Percentiles rank a stretch among this genome's conserved stretches.
phyloP scores from a whole-genome alignment of 257 asterid genomes.

The Capsicum pubescens region DNA sequence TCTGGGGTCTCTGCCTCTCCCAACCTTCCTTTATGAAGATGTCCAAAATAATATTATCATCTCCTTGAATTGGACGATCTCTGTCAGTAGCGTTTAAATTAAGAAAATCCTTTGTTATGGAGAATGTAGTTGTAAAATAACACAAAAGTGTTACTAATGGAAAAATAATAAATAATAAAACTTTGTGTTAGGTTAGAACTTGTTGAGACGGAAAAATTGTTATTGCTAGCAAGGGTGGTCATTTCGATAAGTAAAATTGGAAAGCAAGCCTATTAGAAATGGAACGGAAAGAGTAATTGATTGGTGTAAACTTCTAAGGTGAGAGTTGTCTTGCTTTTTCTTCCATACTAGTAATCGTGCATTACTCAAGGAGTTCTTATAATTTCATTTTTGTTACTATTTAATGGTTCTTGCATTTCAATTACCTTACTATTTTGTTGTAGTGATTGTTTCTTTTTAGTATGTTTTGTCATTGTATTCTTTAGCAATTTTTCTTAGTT shows the following conservation, averaged over 20 bases:
- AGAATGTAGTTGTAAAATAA: background rate
- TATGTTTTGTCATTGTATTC: too few relatives aligned
- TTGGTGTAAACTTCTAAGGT: background rate
- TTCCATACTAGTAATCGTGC: too few relatives aligned
- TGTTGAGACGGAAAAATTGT: background rate
- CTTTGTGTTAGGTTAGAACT: background rate
- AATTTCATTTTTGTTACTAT: too few relatives aligned
- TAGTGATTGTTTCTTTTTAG: too few relatives aligned
- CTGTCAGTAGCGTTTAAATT: background rate
- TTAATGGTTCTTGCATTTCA: too few relatives aligned
- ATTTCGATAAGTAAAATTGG: background rate
- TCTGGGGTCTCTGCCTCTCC: too few relatives aligned
- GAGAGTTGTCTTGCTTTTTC: too few relatives aligned
- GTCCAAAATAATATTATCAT: background rate
- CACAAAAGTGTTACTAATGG: background rate
- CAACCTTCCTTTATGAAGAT: too few relatives aligned
- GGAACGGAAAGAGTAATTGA: too few relatives aligned
- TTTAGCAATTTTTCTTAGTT: too few relatives aligned
- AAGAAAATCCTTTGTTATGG: background rate
- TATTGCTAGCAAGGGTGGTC: background rate
- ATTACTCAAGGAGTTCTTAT: too few relatives aligned
- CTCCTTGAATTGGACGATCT: background rate
- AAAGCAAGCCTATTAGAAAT: background rate
- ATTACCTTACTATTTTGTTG: too few relatives aligned
- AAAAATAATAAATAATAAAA: background rate